These are phyloP conservation scores for Lasiodiplodia citricola DNA, from an alignment of 2,329 filamentous ascomycete genomes.

Conservation along the genomic window DNA sequence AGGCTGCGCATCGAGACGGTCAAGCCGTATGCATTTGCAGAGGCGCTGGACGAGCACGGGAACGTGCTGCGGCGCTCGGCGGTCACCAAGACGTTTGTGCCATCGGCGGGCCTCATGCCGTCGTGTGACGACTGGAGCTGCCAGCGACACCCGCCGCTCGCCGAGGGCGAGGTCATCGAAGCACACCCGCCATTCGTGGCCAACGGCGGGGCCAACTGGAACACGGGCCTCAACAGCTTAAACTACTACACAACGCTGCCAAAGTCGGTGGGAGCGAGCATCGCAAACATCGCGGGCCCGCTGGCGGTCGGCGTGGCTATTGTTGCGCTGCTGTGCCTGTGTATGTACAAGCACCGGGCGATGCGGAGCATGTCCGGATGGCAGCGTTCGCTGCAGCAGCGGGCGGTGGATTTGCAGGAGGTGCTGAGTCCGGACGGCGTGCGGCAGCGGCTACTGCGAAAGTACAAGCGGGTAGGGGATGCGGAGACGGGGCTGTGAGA, in stretches of 20 bases:
- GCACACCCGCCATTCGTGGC: conserved; percentile 24
- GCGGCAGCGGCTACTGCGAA: conserved; percentile 10
- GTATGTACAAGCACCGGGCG: conserved; percentile 27
- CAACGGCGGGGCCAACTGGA: conserved; percentile 25
- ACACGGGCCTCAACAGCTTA: conserved; percentile 26
- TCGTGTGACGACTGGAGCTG: conserved; percentile 43
- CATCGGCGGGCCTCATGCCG: conserved; percentile 36
- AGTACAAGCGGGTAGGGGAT: conserved; percentile 24
- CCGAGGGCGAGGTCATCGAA: conserved; percentile 28
- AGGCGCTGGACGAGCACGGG: conserved; percentile 27
- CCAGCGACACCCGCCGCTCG: conserved; percentile 27
- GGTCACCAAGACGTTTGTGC: conserved; percentile 44
- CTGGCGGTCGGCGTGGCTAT: conserved; percentile 12
- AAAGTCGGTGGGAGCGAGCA: conserved; percentile 21
- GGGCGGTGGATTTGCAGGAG: conserved; percentile 23
- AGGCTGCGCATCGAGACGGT: conserved; percentile 28
- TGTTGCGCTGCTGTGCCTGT: conserved; percentile 17
- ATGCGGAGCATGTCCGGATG: conserved; percentile 25
- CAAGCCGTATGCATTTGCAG: conserved; percentile 27
- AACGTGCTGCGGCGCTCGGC: conserved; percentile 38
- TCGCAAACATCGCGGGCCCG: conserved; percentile 24
- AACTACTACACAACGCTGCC: conserved; percentile 24
- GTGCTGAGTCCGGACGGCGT: conserved; percentile 17
- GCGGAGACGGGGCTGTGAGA: conserved; percentile 19
- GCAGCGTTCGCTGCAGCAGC: conserved; percentile 26